Conservation (phyloP, 2,329 filamentous ascomycete genomes). For the Penicillium sp. region DNA sequence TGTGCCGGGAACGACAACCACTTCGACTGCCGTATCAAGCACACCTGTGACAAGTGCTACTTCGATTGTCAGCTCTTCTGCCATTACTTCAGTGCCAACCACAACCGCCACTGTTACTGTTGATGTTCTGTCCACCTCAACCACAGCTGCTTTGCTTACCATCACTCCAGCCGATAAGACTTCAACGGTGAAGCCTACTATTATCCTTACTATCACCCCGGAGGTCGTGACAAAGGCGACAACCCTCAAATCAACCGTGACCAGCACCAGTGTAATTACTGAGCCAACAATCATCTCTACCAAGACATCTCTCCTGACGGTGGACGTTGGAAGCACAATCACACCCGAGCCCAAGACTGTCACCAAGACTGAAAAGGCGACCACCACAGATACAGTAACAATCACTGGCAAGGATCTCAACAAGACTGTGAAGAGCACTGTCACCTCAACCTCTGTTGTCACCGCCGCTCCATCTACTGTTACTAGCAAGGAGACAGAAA, state of each 20-base stretch:
- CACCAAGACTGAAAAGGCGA: constrained; percentile 3
- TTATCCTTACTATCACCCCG: constrained; percentile 5
- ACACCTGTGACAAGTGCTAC: not conserved
- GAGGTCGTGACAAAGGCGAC: constrained; percentile 9
- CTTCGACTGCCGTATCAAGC: constrained; percentile 1
- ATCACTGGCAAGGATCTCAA: constrained; percentile 20
- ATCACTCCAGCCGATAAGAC: constrained; percentile 13
- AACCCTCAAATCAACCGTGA: constrained; percentile 26
- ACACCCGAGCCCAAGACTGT: constrained; percentile 30
- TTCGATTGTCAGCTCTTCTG: not conserved
- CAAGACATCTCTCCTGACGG: constrained; percentile 24
- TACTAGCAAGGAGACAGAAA: constrained; percentile 5
- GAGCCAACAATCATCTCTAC: constrained; percentile 31
- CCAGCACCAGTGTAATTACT: constrained; percentile 24
- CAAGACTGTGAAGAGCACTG: constrained; percentile 13
- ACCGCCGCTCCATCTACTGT: constrained; percentile 24
- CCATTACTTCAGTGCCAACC: constrained; percentile 22
- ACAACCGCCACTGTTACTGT: not conserved
- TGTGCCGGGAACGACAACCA: constrained; percentile 28
- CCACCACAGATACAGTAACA: constrained; percentile 10
- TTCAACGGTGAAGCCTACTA: constrained; percentile 8
- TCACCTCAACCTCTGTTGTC: constrained; percentile 24
- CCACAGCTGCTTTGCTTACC: constrained; percentile 22
- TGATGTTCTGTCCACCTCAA: constrained; percentile 8
- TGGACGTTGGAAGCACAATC: constrained; percentile 35